These are phyloP conservation scores for Rhododendron henanense DNA, from an alignment of 148 eudicot species.

Conservation along the genomic window DNA sequence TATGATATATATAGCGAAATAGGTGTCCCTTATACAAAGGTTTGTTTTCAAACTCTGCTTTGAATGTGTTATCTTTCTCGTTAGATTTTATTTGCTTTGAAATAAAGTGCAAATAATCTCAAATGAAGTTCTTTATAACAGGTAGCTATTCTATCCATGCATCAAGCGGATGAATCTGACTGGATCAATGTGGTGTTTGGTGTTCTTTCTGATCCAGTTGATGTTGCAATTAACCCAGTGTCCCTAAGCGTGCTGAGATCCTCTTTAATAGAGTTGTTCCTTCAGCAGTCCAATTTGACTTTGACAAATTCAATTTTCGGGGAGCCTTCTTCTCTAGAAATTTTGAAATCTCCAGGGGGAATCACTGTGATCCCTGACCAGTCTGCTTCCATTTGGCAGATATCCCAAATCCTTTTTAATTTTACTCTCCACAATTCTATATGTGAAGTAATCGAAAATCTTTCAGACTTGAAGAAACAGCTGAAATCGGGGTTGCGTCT, in stretches of 20 bases:
- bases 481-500: slow-evolving; percentile 45
- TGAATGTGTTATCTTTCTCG: neutral
- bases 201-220: slow-evolving; percentile 42
- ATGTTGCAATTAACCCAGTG: slow-evolving; percentile 27
- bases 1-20: slow-evolving; percentile 49
- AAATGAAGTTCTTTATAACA: slow-evolving; percentile 13
- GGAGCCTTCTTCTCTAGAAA: slow-evolving; percentile 42
- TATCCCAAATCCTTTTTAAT: slow-evolving; percentile 31
- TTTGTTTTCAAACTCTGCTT: slow-evolving; percentile 17
- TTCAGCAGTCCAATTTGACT: slow-evolving; percentile 39
- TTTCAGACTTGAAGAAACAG: slow-evolving; percentile 39
- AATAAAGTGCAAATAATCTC: neutral
- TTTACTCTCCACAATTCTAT: slow-evolving; percentile 45
- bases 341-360: slow-evolving; percentile 46
- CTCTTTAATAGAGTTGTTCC: slow-evolving; percentile 43
- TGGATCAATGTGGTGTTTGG: slow-evolving; percentile 50
- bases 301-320: slow-evolving; percentile 45
- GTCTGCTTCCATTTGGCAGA: slow-evolving; percentile 29
- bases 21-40: slow-evolving; percentile 49
- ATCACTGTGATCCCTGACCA: slow-evolving; percentile 38
- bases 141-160: slow-evolving; percentile 55
- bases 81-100: neutral
- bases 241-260: slow-evolving; percentile 41
- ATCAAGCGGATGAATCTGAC: slow-evolving; percentile 35
- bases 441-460: slow-evolving; percentile 38